Conservation (phyloP, 495 filamentous ascomycete species). For the Hypoxylon perforatum region DNA sequence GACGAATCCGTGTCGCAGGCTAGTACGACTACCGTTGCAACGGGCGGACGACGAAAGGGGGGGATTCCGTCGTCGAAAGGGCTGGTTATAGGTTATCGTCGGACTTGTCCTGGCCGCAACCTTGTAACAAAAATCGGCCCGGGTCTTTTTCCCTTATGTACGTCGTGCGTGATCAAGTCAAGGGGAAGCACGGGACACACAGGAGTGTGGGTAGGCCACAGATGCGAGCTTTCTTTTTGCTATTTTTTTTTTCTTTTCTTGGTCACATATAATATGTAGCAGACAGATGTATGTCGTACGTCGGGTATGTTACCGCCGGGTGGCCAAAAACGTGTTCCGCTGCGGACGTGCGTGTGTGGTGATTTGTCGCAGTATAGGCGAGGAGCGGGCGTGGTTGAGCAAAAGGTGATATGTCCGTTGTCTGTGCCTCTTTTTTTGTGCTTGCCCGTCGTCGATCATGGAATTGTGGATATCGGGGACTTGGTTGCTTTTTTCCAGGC, state of each 20-base stretch:
- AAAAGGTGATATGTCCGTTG: background rate
- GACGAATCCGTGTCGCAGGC: conserved; percentile 37
- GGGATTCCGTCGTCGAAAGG: too few relatives aligned
- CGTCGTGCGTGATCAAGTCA: background rate
- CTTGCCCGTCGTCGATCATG: conserved; percentile 23
- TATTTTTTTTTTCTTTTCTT: too few relatives aligned
- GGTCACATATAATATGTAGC: too few relatives aligned
- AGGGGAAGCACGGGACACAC: too few relatives aligned
- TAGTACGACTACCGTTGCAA: conserved; percentile 39
- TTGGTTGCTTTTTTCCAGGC: conserved; percentile 29
- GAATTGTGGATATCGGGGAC: conserved; percentile 7
- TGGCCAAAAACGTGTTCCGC: background rate
- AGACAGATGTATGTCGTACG: conserved; percentile 8
- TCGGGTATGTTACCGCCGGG: too few relatives aligned
- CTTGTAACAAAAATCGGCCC: conserved; percentile 32
- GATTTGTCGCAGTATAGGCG: background rate
- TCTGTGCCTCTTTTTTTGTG: conserved; percentile 7
- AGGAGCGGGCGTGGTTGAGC: background rate
- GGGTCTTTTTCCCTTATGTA: conserved; percentile 12
- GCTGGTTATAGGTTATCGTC: conserved; percentile 36
- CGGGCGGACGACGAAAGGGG: conserved; percentile 23
- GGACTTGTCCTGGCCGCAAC: conserved; percentile 12
- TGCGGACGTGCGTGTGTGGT: background rate
- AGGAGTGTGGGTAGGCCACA: too few relatives aligned
- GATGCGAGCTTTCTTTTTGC: too few relatives aligned